Evolutionary conservation across 495 filamentous ascomycete species (phyloP).

Genomic region (Neurospora intermedia): DNA sequence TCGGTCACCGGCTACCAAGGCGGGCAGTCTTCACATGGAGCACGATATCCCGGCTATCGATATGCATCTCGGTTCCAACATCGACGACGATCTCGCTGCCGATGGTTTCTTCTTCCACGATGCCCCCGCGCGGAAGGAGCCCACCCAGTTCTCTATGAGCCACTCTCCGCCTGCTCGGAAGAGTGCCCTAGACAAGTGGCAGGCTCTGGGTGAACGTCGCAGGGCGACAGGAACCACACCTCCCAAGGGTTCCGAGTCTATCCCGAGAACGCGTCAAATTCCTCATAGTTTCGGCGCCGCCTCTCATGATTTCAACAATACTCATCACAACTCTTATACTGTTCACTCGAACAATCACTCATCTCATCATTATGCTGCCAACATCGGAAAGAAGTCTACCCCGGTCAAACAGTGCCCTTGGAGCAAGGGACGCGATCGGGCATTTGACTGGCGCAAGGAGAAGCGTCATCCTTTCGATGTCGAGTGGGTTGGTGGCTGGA

Average conservation of each 20-base stretch:
- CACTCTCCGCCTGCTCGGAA: slow-evolving; percentile 43
- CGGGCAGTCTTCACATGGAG: slow-evolving; percentile 25
- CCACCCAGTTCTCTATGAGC: slow-evolving; percentile 27
- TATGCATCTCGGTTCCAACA: slow-evolving; percentile 29
- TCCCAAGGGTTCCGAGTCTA: slow-evolving; percentile 32
- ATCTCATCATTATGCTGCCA: slow-evolving; percentile 9
- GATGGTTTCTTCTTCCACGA: slow-evolving; percentile 65
- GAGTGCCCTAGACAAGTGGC: slow-evolving; percentile 70
- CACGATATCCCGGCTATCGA: slow-evolving; percentile 31
- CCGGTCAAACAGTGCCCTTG: slow-evolving; percentile 34
- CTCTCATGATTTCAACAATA: slow-evolving; percentile 19
- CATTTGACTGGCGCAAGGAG: slow-evolving; percentile 56
- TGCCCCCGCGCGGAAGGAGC: slow-evolving; percentile 31
- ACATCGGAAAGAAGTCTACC: slow-evolving; percentile 16
- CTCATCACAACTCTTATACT: slow-evolving; percentile 15
- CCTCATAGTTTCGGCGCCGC: slow-evolving; percentile 20
- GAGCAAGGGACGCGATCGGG: slow-evolving; percentile 37
- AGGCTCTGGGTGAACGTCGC: slow-evolving; percentile 68
- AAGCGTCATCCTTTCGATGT: slow-evolving; percentile 58
- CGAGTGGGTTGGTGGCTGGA: slow-evolving; percentile 86
- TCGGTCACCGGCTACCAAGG: slow-evolving; percentile 41
- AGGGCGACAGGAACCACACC: slow-evolving; percentile 47
- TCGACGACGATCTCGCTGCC: slow-evolving; percentile 46
- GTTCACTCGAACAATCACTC: slow-evolving; percentile 16
- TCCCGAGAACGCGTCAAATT: slow-evolving; percentile 27